phyloP scores from a whole-genome alignment of 2,329 filamentous ascomycete species.

The Talaromyces atroroseus region DNA sequence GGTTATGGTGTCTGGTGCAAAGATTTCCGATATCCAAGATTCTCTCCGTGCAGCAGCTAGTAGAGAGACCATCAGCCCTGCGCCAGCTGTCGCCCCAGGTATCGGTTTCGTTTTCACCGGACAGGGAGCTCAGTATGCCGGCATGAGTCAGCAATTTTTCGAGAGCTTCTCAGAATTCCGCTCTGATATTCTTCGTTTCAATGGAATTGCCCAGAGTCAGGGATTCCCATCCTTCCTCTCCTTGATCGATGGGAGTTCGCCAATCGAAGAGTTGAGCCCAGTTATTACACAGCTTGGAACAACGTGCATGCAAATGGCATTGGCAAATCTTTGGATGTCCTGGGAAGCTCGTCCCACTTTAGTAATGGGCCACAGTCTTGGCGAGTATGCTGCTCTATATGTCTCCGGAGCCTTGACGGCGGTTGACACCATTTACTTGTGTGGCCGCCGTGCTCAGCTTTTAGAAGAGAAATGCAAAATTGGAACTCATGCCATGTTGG shows the following conservation, averaged over 20 bases:
- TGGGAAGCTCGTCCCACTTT: constrained; percentile 34
- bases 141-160: constrained; percentile 33
- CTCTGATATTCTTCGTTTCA: constrained; percentile 25
- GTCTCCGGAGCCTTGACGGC: constrained; percentile 33
- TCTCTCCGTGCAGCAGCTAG: constrained; percentile 21
- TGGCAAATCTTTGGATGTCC: constrained; percentile 31
- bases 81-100: constrained; percentile 23
- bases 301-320: constrained; percentile 36
- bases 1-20: constrained; percentile 26
- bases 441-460: constrained; percentile 37
- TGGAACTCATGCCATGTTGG: constrained; percentile 43
- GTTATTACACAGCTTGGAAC: constrained; percentile 33
- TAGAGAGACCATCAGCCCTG: constrained; percentile 23
- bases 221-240: constrained; percentile 34
- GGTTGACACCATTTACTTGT: constrained; percentile 35
- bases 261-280: constrained; percentile 27
- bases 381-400: constrained; percentile 39
- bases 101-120: constrained; percentile 36
- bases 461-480: constrained; percentile 35
- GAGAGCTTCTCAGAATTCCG: constrained; percentile 28
- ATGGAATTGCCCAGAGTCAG: constrained; percentile 28
- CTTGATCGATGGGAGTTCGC: constrained; percentile 28
- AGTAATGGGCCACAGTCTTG: constrained; percentile 40
- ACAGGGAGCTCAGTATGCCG: constrained; percentile 35
- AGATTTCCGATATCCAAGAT: constrained; percentile 24